Evolutionary conservation across 305 asterid genomes (phyloP).

Genomic region (Petunia hybrid): DNA sequence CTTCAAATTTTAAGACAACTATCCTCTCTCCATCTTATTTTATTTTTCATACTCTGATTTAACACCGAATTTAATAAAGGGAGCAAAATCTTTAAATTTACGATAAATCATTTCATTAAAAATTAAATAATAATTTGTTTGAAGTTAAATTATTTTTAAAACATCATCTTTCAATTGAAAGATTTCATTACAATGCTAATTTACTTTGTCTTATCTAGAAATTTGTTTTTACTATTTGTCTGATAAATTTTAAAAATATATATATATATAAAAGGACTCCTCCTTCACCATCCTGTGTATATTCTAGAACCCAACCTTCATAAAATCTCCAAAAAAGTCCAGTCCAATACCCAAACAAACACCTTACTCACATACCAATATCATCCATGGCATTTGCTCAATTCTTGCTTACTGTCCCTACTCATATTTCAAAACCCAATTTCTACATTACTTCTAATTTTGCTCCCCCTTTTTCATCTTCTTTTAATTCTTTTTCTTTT

Average conservation of each 20-base stretch:
- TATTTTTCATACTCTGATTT: no score
- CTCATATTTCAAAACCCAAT: slow-evolving; percentile 42
- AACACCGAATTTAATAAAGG: no score
- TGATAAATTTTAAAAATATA: neutral
- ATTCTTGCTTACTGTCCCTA: slow-evolving; percentile 49
- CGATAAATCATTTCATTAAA: no score
- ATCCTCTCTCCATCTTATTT: no score
- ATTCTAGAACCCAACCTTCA: slow-evolving; percentile 12
- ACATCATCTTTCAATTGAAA: no score
- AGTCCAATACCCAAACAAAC: neutral
- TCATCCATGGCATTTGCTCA: slow-evolving; percentile 69
- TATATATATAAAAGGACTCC: no score
- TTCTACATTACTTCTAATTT: slow-evolving; percentile 35
- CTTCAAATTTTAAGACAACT: no score
- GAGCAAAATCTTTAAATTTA: no score
- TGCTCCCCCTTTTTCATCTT: slow-evolving; percentile 38
- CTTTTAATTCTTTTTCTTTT: slow-evolving; percentile 39
- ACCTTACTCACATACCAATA: neutral
- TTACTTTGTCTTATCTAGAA: no score
- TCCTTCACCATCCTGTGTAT: neutral
- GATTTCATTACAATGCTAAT: no score
- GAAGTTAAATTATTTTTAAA: no score
- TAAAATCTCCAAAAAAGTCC: neutral
- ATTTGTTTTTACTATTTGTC: neutral
- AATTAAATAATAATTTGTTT: no score